Evolutionary conservation across 495 filamentous ascomycete species (phyloP).

Genomic region (Penicillium longicatenatum): DNA sequence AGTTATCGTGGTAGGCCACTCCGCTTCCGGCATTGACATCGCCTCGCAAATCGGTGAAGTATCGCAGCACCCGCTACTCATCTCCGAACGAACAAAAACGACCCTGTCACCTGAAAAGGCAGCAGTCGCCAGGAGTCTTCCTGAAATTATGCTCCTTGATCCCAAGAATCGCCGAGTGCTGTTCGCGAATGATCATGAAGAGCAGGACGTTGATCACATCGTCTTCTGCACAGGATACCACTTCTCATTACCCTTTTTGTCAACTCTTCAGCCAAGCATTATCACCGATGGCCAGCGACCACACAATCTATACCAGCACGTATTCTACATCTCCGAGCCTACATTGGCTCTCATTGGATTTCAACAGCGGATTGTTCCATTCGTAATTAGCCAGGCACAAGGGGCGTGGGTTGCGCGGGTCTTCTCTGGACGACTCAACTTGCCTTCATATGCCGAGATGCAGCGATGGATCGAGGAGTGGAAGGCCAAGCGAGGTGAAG

Average conservation of each 20-base stretch:
- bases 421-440: constrained; percentile 2
- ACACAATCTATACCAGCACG: constrained; percentile 11
- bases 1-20: constrained; percentile 17
- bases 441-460: constrained; percentile 10
- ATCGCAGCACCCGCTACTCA: constrained; percentile 12
- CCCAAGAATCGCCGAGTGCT: constrained; percentile 2
- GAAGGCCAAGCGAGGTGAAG: constrained; percentile 4
- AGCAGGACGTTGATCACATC: constrained; percentile 10
- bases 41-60: constrained; percentile 11
- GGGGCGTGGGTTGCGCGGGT: constrained; percentile 16
- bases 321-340: constrained; percentile 10
- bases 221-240: constrained; percentile 18
- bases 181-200: constrained; percentile 9
- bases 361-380: constrained; percentile 14
- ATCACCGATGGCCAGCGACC: constrained; percentile 14
- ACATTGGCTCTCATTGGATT: constrained; percentile 12
- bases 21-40: constrained; percentile 16
- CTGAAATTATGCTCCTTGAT: constrained; percentile 7
- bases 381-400: constrained; percentile 14
- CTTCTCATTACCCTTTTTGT: constrained; percentile 14
- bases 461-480: constrained; percentile 14
- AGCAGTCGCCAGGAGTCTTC: constrained; percentile 4
- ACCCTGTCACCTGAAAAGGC: constrained; percentile 4
- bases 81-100: constrained; percentile 13
- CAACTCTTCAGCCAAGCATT: constrained; percentile 5